Evolutionary conservation across 768 basidiomycete species (phyloP), one percentile per base, ranked within the genome.

Genomic region (Lactarius trivialis): DNA sequence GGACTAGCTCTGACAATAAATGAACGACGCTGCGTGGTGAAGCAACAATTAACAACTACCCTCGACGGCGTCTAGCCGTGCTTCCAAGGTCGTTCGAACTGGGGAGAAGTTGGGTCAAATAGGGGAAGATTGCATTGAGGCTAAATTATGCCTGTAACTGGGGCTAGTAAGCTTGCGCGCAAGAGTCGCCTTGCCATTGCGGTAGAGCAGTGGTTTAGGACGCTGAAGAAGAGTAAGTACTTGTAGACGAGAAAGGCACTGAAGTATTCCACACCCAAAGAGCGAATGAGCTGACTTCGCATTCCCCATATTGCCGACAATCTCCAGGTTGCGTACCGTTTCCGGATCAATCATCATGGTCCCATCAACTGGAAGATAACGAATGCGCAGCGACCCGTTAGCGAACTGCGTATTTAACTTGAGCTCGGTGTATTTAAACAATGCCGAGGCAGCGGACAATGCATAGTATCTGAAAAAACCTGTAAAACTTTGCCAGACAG

Each of bases 331-430:
- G 45, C 82, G 82, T 3, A 85, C 91, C 0, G 90, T 93, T 64
- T 94, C 94, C 0, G 85, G 81, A 70, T 98, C 97, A 65, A 99
- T 89, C 81, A 97, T 82, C 89, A 98, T 91, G 0, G 92, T 95
- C 0, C 95, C 95, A 71, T 95, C 91, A 0, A 90, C 85, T 2
- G 89, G 83, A 1, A 83, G 77, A 69, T 89, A 94, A 24, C 83
- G 79, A 58, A 93, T 91, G 36, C 85, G 81, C 26, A 93, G 76
- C 9, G 91, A 91, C 4, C 75, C 77, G 0, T 80, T 72, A 1
- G 89, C 80, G 71, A 90, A 98, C 15, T 84, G 81, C 0, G 81
- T 83, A 65, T 90, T 88, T 56, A 89, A 73, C 55, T 82, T 81
- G 2, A 74, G 73, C 70, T 95, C 91, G 24, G 87, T 80, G 68